A percentile compares a stretch with the other conserved stretches of the same genome.
Conservation (phyloP, 495 filamentous ascomycete species). For the Sphaerosporella brunnea region DNA sequence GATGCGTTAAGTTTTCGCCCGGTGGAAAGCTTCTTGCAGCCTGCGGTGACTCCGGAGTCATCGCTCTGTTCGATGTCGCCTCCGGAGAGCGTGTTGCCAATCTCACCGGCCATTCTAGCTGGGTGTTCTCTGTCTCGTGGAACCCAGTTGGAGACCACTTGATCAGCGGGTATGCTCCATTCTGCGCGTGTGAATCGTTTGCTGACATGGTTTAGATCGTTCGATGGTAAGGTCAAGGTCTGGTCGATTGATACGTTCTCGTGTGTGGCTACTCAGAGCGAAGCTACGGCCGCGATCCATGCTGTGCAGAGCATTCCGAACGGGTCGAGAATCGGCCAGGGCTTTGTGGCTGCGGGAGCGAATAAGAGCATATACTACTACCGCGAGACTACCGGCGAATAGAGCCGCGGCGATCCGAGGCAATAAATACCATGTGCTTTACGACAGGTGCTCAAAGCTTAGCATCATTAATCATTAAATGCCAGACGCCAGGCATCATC, state of each 20-base stretch:
- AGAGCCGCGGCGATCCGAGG: too few species aligned
- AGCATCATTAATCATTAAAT: too few species aligned
- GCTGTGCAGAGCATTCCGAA: constrained; percentile 77
- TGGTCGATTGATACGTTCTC: constrained; percentile 68
- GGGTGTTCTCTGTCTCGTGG: constrained; percentile 83
- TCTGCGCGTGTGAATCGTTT: neutral
- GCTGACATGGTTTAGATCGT: constrained; percentile 34
- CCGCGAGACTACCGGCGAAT: constrained; percentile 70
- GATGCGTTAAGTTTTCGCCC: constrained; percentile 72
- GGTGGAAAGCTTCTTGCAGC: constrained; percentile 69
- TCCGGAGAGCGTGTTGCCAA: constrained; percentile 87
- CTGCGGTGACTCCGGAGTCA: constrained; percentile 75
- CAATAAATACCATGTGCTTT: too few species aligned
- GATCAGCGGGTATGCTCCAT: constrained; percentile 50
- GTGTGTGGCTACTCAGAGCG: constrained; percentile 85
- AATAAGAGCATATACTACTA: constrained; percentile 72
- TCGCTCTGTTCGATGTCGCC: constrained; percentile 75
- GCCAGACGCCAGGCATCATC: too few species aligned
- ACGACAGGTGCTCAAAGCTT: too few species aligned
- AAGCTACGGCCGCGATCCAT: constrained; percentile 78
- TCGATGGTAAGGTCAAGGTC: constrained; percentile 86
- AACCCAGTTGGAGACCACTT: constrained; percentile 87
- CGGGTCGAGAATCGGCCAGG: constrained; percentile 49
- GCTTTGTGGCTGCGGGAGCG: constrained; percentile 72
- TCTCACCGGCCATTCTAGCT: constrained; percentile 58